phyloP scores from a whole-genome alignment of 2,329 filamentous ascomycete species.

The Stagonosporopsis vannaccii region DNA sequence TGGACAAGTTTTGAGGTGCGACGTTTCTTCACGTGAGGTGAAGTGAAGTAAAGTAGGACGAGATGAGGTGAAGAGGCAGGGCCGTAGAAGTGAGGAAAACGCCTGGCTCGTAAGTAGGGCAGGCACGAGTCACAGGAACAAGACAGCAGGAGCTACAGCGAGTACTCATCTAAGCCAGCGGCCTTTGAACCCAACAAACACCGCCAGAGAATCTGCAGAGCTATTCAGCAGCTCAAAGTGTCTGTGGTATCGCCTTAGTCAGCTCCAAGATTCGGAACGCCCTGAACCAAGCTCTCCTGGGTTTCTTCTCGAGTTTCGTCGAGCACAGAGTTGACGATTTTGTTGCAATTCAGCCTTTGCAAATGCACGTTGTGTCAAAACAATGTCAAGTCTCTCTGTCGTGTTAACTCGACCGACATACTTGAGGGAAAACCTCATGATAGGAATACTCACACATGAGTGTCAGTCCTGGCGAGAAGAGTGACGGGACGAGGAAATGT shows the following conservation, averaged over 20 bases:
- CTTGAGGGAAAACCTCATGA: no score
- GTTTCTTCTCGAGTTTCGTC: no score
- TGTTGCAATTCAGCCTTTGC: no score
- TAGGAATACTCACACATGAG: not conserved
- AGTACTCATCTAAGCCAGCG: not conserved
- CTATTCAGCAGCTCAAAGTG: not conserved
- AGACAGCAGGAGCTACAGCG: not conserved
- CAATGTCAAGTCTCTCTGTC: no score
- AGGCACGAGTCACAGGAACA: not conserved
- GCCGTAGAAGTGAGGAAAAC: not conserved
- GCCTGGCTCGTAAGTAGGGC: not conserved
- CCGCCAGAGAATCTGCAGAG: not conserved
- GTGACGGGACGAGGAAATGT: not conserved
- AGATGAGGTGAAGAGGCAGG: not conserved
- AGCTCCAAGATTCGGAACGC: no score
- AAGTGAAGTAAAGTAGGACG: not conserved
- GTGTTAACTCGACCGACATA: no score
- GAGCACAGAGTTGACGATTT: no score
- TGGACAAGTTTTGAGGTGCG: not conserved
- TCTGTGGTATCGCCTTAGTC: no score
- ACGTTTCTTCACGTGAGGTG: not conserved
- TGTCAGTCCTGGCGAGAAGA: not conserved
- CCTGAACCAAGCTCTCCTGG: no score
- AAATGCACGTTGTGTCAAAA: no score
- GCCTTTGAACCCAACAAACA: not conserved